phyloP scores from a whole-genome alignment of 2,329 filamentous ascomycete genomes.

The Elsinoe batatas region DNA sequence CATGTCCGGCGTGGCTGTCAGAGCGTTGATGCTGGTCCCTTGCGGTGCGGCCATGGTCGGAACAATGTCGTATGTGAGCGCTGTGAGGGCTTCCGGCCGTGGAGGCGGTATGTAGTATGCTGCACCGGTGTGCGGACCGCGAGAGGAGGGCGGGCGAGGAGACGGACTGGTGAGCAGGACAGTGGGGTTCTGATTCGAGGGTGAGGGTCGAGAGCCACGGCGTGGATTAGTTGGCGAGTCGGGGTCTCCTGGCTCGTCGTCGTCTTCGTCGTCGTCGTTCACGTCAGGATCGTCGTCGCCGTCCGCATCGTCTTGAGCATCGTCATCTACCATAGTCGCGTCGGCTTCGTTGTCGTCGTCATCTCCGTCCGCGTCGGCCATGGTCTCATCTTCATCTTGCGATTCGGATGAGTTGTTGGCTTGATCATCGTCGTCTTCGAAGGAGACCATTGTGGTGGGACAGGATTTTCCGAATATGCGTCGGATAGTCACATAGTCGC shows the following conservation, averaged over 20 bases:
- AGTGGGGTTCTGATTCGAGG: constrained; percentile 32
- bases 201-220: constrained; percentile 22
- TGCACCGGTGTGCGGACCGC: constrained; percentile 20
- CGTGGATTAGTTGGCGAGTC: constrained; percentile 36
- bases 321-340: constrained; percentile 20
- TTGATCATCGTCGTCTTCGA: constrained; percentile 37
- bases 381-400: constrained; percentile 36
- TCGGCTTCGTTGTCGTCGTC: constrained; percentile 21
- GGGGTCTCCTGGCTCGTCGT: constrained; percentile 34
- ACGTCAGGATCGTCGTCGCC: constrained; percentile 24
- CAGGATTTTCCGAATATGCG: not conserved
- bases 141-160: constrained; percentile 27
- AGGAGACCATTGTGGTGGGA: constrained; percentile 28
- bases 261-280: constrained; percentile 25
- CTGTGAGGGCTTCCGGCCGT: constrained; percentile 69
- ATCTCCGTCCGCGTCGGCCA: constrained; percentile 30
- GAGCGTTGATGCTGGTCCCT: constrained; percentile 87
- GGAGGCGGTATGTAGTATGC: constrained; percentile 34
- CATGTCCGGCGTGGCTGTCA: constrained; percentile 86
- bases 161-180: constrained; percentile 41
- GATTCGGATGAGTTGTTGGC: constrained; percentile 29
- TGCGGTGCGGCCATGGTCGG: constrained; percentile 95
- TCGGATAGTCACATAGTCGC: not conserved
- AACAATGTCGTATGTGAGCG: constrained; percentile 82
- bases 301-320: constrained; percentile 28